A percentile compares a stretch with the other conserved stretches of the same genome.
Conservation (phyloP, 163 green algal genomes). For the Trebouxia gelatinosa region DNA sequence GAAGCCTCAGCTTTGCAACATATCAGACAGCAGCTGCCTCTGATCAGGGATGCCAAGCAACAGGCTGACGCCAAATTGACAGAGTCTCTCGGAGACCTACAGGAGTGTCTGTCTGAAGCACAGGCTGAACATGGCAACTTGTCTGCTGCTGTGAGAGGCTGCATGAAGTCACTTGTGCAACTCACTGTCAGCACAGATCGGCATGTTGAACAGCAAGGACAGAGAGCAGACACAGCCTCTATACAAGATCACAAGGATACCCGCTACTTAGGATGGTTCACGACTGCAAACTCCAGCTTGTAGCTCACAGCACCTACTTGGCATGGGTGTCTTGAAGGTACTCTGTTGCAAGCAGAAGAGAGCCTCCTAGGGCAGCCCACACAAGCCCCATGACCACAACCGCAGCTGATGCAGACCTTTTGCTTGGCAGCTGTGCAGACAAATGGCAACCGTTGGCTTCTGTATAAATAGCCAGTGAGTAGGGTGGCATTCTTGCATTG, state of each 20-base stretch:
- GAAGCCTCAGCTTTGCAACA: too few species aligned
- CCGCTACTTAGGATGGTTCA: too few species aligned
- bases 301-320: constrained; percentile 36
- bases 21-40: not conserved
- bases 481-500: too few species aligned
- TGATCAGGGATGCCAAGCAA: not conserved
- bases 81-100: not conserved
- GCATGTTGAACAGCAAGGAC: too few species aligned
- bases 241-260: too few species aligned
- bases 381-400: constrained; percentile 51
- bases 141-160: not conserved
- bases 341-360: constrained; percentile 36
- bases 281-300: too few species aligned
- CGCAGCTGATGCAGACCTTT: constrained; percentile 38
- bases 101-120: not conserved
- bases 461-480: too few species aligned
- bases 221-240: too few species aligned
- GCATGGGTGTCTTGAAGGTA: constrained; percentile 29
- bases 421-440: constrained; percentile 46
- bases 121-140: not conserved
- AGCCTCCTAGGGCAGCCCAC: constrained; percentile 35
- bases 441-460: too few species aligned
- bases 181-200: too few species aligned
- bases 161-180: too few species aligned
- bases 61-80: not conserved